Percentiles rank a stretch among this genome's conserved stretches.
Evolutionary conservation across 164 flowering plant genomes (phyloP).

Genomic region (Houttuynia cordata): DNA sequence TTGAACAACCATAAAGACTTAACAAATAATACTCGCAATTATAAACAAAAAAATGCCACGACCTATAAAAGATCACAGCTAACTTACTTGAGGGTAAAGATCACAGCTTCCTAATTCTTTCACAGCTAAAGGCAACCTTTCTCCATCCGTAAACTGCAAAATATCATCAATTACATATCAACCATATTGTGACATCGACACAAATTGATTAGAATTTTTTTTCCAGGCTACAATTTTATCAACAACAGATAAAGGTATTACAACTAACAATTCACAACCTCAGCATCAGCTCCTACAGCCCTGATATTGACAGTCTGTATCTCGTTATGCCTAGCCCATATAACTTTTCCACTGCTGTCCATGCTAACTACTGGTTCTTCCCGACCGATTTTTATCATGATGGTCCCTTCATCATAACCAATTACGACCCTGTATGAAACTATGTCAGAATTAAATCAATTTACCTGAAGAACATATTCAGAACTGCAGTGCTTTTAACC

Average conservation of each 20-base stretch:
- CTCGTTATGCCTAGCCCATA: slow-evolving; percentile 98
- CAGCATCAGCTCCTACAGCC: slow-evolving; percentile 89
- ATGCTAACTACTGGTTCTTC: slow-evolving; percentile 96
- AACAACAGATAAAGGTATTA: neutral
- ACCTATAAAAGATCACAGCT: neutral
- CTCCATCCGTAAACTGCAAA: slow-evolving; percentile 85
- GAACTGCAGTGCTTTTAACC: neutral
- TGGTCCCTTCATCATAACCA: slow-evolving; percentile 96
- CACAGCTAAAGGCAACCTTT: slow-evolving; percentile 88
- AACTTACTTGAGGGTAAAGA: slow-evolving; percentile 87
- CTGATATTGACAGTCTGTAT: slow-evolving; percentile 95
- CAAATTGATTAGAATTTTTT: neutral
- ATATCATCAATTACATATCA: slow-evolving; percentile 1
- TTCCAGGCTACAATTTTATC: no score
- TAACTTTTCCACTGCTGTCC: slow-evolving; percentile 94
- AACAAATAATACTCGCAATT: neutral
- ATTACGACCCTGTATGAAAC: slow-evolving; percentile 54
- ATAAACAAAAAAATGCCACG: neutral
- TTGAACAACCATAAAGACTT: no score
- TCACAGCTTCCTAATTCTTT: slow-evolving; percentile 97
- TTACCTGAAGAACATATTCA: neutral
- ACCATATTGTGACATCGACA: neutral
- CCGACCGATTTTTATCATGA: slow-evolving; percentile 87
- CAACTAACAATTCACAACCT: slow-evolving; percentile 32
- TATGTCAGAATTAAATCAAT: neutral